Base-by-base conservation (phyloP, 2,329 filamentous ascomycete genomes). In the Alternaria longipes region DNA sequence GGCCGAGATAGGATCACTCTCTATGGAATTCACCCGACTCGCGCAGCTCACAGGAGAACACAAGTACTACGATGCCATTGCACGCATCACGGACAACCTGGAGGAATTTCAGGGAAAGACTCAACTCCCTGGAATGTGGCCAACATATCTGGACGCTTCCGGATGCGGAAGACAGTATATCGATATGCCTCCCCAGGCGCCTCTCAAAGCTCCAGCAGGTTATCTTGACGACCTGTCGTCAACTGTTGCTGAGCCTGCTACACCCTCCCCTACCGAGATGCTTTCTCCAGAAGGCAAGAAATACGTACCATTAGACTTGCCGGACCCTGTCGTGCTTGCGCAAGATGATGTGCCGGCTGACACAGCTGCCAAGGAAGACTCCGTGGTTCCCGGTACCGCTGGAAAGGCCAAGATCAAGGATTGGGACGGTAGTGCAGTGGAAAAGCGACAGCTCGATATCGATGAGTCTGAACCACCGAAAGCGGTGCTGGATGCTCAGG, bases 111-210 rank as follows among this genome's bases (percentile, higher is more conserved):
- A 84, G 61, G 76, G 77, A n/a, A 76, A 79, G 16, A 83, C 82
- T 0, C 73, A 77, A 40, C 73, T 84, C 1, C 80, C 81, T 2
- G 82, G 82, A 18, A 83, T 84, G 81, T 84, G 82, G 80, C 82
- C 82, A 1, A 79, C 81, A 14, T 74, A 78, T 14, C 69, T 84
- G 38, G 79, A 83, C 59, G 81, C 80, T 3, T 78, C 76, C 18
- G 78, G 78, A 5, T 80, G 78, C 56, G 74, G 75, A 38, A 69
- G 58, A 55, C 63, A 65, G 5, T 63, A 73, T 12, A 54, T 78
- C n/a, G 69, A 69, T 28, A 41, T 67, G n/a, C 59, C 70, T 44
- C 52, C 56, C 5, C 72, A 74, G 47, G 66, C 65, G 16, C 74
- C 74, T 6, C 49, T 75, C 5, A 65, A 46, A 40, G 59, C 65